Evolutionary conservation across 257 asterid species (phyloP).

Genomic region (Knoxia roxburghii): DNA sequence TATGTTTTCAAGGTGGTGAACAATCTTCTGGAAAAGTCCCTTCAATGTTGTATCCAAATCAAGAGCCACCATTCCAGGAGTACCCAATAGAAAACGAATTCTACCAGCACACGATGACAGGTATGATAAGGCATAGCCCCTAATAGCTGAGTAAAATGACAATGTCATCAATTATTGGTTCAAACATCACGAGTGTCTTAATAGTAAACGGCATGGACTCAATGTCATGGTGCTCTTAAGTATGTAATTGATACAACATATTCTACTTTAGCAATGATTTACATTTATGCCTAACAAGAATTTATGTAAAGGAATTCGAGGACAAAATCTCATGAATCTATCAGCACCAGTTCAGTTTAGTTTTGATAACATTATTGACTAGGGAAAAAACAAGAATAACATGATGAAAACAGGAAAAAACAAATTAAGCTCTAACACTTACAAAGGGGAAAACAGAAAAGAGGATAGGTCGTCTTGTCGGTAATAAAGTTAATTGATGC

Average conservation of each 20-base stretch:
- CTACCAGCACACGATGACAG: constrained; percentile 96
- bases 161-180: neutral
- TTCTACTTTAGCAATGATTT: neutral
- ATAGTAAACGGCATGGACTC: neutral
- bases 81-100: constrained; percentile 92
- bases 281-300: too few relatives aligned
- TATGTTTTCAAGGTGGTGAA: constrained; percentile 87
- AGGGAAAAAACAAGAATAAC: neutral
- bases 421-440: neutral
- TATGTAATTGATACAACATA: neutral
- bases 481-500: neutral
- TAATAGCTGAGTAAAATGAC: constrained; percentile 61
- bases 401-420: neutral
- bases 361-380: neutral
- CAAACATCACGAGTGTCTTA: neutral
- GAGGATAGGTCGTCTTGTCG: neutral
- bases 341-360: neutral
- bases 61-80: constrained; percentile 99
- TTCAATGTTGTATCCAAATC: constrained; percentile 85
- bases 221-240: neutral
- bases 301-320: neutral
- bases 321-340: neutral
- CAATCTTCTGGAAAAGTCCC: constrained; percentile 83
- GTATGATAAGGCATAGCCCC: constrained; percentile 96
- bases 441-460: neutral